A percentile compares a stretch with the other conserved stretches of the same genome.
phyloP scores from a whole-genome alignment of 768 basidiomycete genomes.

The Termitomyces sp. region DNA sequence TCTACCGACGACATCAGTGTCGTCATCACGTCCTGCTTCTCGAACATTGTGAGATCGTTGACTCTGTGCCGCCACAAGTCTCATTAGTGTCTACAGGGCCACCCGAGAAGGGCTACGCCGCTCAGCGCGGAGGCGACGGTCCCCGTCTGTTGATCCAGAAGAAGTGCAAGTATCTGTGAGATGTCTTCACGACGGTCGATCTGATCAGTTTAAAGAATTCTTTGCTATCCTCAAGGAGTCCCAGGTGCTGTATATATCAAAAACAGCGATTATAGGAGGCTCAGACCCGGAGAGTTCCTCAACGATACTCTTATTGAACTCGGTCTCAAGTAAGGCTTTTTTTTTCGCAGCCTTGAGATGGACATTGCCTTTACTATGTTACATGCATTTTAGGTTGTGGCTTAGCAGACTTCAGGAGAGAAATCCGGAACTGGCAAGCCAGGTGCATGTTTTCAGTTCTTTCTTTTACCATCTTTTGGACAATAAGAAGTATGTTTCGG shows the following conservation, averaged over 20 bases:
- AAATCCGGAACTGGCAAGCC: conserved; percentile 57
- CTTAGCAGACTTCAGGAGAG: conserved; percentile 47
- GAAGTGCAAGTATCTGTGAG: conserved; percentile 48
- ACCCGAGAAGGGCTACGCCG: conserved; percentile 1
- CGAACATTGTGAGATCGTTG: background rate
- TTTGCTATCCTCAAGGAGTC: conserved; percentile 67
- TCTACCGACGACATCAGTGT: background rate
- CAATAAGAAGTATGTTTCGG: conserved; percentile 46
- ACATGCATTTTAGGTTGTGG: conserved; percentile 77
- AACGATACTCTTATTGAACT: conserved; percentile 98
- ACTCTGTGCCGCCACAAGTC: background rate
- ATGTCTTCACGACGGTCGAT: background rate
- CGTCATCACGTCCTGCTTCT: conserved; percentile 4
- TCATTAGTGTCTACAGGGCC: background rate
- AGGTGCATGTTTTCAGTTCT: conserved; percentile 90
- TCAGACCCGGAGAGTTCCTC: conserved; percentile 78
- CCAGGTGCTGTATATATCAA: conserved; percentile 80
- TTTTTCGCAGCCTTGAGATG: background rate
- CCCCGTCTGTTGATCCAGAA: conserved; percentile 40
- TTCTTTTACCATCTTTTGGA: conserved; percentile 97
- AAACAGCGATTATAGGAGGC: conserved; percentile 65
- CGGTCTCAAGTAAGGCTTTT: conserved; percentile 72
- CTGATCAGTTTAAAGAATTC: conserved; percentile 40
- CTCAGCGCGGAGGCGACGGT: conserved; percentile 15
- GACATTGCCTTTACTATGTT: conserved; percentile 2